phyloP scores from a whole-genome alignment of 805 yeast genomes.

The Candida dendrica region DNA sequence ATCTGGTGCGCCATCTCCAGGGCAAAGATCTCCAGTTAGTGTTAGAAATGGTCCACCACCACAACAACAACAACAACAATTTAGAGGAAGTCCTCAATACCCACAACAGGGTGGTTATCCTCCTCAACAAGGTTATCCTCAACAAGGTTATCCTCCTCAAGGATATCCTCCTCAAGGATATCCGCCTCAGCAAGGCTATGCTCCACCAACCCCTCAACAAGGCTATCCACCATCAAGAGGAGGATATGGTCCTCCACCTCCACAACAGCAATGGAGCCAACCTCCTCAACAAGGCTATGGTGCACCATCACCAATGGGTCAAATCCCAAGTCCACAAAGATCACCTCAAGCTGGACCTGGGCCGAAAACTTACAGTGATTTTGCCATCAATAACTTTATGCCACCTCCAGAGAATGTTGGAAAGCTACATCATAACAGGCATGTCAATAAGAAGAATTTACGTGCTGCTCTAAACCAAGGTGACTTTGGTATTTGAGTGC shows the following conservation, averaged over 20 bases:
- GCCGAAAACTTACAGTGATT: conserved; percentile 30
- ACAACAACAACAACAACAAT: conserved; percentile 1
- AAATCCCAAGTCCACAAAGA: conserved; percentile 9
- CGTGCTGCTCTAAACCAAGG: conserved; percentile 62
- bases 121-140: conserved; percentile 5
- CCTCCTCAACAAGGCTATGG: conserved; percentile 17
- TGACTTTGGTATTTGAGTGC: conserved; percentile 52
- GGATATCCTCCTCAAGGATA: conserved; percentile 4
- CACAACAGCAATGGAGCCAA: conserved; percentile 15
- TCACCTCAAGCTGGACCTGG: conserved; percentile 5
- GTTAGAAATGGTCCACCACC: conserved; percentile 1
- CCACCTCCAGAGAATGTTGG: conserved; percentile 39
- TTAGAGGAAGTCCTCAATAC: not conserved
- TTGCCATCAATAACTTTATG: conserved; percentile 34
- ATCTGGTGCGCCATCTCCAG: not conserved
- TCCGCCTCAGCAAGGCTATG: conserved; percentile 14
- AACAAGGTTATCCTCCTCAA: conserved; percentile 9
- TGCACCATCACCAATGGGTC: conserved; percentile 4
- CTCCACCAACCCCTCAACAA: conserved; percentile 9
- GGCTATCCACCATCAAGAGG: conserved; percentile 3
- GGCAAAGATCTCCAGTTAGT: not conserved
- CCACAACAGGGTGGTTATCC: conserved; percentile 4
- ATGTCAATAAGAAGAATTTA: conserved; percentile 46
- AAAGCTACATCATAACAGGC: conserved; percentile 33
- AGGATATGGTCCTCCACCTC: conserved; percentile 5